These are phyloP conservation scores for Penicillium vulpinum DNA, from an alignment of 2,329 filamentous ascomycete species.

Conservation along the genomic window DNA sequence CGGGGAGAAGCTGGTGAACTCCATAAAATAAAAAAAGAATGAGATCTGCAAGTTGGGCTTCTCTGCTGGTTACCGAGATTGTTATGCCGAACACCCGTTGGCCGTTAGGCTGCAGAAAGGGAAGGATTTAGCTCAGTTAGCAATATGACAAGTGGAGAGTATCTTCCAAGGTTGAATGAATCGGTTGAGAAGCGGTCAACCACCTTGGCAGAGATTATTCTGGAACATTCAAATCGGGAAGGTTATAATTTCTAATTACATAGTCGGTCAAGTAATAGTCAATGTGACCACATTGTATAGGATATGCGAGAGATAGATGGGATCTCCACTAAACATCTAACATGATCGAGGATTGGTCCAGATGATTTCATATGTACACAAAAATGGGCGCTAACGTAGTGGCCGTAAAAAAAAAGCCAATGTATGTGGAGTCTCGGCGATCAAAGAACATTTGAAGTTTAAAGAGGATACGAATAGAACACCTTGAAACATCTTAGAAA, in stretches of 20 bases:
- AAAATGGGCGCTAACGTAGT: slow-evolving; percentile 5
- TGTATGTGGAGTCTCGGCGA: not conserved
- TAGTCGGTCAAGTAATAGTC: not conserved
- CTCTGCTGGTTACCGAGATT: slow-evolving; percentile 8
- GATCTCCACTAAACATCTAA: not conserved
- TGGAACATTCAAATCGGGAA: slow-evolving; percentile 6
- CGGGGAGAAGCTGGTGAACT: slow-evolving; percentile 15
- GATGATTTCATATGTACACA: not conserved
- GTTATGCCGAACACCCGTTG: slow-evolving; percentile 19
- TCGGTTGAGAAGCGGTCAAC: slow-evolving; percentile 25
- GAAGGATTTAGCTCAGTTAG: slow-evolving; percentile 8
- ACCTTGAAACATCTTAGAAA: not conserved
- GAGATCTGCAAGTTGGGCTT: slow-evolving; percentile 8
- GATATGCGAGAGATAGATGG: not conserved
- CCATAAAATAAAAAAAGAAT: slow-evolving; percentile 23
- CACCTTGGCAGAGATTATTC: slow-evolving; percentile 1
- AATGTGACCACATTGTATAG: not conserved
- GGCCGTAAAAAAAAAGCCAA: not conserved
- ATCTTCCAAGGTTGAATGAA: slow-evolving; percentile 11
- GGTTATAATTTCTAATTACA: too few relatives aligned
- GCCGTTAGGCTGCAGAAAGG: slow-evolving; percentile 14
- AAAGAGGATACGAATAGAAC: not conserved
- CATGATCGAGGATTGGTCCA: not conserved
- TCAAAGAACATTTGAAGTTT: not conserved
- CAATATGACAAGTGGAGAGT: slow-evolving; percentile 11